Conservation (phyloP, 2,329 filamentous ascomycete species). For the Volutella citrinella region DNA sequence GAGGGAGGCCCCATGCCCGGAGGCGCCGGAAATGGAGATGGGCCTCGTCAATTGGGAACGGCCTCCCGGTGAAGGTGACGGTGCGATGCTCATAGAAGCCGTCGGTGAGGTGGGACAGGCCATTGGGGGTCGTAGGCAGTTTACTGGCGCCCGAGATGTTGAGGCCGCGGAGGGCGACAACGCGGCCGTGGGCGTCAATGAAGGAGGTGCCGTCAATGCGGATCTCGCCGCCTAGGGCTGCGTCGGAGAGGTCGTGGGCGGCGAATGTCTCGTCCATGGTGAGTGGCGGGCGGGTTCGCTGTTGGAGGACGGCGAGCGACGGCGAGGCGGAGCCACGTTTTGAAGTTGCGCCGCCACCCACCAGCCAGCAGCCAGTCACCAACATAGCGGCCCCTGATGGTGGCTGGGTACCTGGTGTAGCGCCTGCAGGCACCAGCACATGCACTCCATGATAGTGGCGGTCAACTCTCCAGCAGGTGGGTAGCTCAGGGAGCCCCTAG, state of each 20-base stretch:
- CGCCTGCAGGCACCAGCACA: no score
- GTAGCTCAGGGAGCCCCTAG: no score
- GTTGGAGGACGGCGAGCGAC: no score
- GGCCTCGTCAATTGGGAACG: constrained; percentile 37
- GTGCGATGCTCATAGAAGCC: constrained; percentile 39
- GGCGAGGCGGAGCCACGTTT: no score
- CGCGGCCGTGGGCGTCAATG: constrained; percentile 34
- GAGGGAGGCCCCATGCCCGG: constrained; percentile 36
- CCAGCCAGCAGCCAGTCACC: no score
- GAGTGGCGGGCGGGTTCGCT: no score
- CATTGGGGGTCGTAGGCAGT: constrained; percentile 34
- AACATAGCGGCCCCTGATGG: no score
- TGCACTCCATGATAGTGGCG: no score
- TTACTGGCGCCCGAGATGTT: constrained; percentile 41
- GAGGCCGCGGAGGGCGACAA: constrained; percentile 38
- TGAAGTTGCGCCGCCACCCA: no score
- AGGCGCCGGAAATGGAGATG: constrained; percentile 37
- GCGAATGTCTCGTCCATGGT: constrained; percentile 18
- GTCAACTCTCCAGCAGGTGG: no score
- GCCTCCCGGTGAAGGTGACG: constrained; percentile 37
- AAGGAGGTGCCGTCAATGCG: constrained; percentile 29
- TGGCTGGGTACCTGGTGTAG: no score
- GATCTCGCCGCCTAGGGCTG: constrained; percentile 31
- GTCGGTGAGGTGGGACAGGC: constrained; percentile 36
- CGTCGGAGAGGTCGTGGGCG: constrained; percentile 34